Evolutionary conservation across 257 asterid species (phyloP).

Genomic region (Rhazya stricta): DNA sequence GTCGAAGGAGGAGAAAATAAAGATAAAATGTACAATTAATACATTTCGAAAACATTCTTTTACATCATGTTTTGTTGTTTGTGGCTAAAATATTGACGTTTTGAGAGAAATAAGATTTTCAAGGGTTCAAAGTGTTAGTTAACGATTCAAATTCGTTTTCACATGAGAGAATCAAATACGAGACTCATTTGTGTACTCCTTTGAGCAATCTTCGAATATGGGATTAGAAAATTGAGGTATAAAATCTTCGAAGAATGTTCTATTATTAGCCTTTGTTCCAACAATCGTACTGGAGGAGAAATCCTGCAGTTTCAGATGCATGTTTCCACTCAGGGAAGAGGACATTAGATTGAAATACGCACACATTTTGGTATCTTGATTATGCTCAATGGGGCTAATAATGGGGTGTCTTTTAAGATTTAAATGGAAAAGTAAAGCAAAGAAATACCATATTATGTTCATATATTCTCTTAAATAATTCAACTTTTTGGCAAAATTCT

Average conservation of each 20-base stretch:
- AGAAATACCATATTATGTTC: background rate
- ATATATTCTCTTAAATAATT: constrained; percentile 3
- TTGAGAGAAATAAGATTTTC: background rate
- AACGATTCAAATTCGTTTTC: too few relatives aligned
- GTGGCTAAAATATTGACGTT: background rate
- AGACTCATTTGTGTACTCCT: background rate
- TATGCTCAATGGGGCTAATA: background rate
- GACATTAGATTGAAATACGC: background rate
- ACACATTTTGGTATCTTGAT: background rate
- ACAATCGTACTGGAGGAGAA: background rate
- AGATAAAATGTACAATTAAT: too few relatives aligned
- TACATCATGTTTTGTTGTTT: too few relatives aligned
- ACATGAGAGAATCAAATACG: background rate
- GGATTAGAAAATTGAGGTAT: constrained; percentile 16
- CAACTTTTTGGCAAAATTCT: background rate
- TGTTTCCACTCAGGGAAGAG: constrained; percentile 15
- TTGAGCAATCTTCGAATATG: background rate
- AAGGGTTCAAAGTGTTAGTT: too few relatives aligned
- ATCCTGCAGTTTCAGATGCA: constrained; percentile 18
- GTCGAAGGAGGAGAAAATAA: too few relatives aligned
- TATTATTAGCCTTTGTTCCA: background rate
- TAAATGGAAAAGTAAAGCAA: background rate
- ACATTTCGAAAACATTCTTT: too few relatives aligned
- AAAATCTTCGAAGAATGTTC: constrained; percentile 1
- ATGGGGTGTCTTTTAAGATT: background rate